A percentile compares a stretch with the other conserved stretches of the same genome.
These are phyloP conservation scores for Trichoderma sp. DNA, from an alignment of 2,329 filamentous ascomycete species.

Conservation along the genomic window DNA sequence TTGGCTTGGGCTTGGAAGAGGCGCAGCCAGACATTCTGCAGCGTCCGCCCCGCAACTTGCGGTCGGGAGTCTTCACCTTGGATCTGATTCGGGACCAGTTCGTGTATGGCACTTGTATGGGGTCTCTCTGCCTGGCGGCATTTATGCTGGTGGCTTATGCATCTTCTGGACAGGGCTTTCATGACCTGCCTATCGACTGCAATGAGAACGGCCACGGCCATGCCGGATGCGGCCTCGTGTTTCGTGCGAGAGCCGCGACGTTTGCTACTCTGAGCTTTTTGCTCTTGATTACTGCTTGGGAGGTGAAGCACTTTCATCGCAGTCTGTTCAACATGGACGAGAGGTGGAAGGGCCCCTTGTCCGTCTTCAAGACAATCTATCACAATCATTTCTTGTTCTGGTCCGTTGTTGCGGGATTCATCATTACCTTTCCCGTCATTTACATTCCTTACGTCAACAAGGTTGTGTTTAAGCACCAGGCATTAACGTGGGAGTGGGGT, in stretches of 20 bases:
- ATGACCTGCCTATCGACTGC: slow-evolving; percentile 56
- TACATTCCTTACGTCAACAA: slow-evolving; percentile 69
- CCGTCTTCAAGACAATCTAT: slow-evolving; percentile 63
- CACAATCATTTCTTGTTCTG: slow-evolving; percentile 69
- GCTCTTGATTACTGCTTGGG: slow-evolving; percentile 70
- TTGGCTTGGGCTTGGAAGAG: slow-evolving; percentile 71
- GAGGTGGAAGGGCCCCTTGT: slow-evolving; percentile 49
- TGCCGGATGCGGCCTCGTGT: slow-evolving; percentile 56
- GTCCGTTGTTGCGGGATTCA: slow-evolving; percentile 61
- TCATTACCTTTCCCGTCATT: slow-evolving; percentile 61
- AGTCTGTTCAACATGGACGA: slow-evolving; percentile 69
- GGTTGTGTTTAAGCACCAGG: slow-evolving; percentile 68
- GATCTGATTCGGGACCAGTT: slow-evolving; percentile 69
- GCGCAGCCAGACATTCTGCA: slow-evolving; percentile 67
- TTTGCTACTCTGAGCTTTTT: slow-evolving; percentile 70
- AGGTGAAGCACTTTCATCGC: slow-evolving; percentile 70
- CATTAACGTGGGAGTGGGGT: slow-evolving; percentile 72
- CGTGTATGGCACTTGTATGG: slow-evolving; percentile 65
- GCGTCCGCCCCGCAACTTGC: slow-evolving; percentile 63
- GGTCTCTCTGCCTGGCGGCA: slow-evolving; percentile 59
- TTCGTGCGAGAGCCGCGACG: slow-evolving; percentile 66
- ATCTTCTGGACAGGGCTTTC: slow-evolving; percentile 45
- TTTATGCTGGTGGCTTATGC: slow-evolving; percentile 63
- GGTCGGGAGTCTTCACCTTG: slow-evolving; percentile 61
- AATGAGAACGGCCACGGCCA: slow-evolving; percentile 56